Evolutionary conservation across 352 stramenopile species (phyloP).

Genomic region (Phytophthora boehmeriae): DNA sequence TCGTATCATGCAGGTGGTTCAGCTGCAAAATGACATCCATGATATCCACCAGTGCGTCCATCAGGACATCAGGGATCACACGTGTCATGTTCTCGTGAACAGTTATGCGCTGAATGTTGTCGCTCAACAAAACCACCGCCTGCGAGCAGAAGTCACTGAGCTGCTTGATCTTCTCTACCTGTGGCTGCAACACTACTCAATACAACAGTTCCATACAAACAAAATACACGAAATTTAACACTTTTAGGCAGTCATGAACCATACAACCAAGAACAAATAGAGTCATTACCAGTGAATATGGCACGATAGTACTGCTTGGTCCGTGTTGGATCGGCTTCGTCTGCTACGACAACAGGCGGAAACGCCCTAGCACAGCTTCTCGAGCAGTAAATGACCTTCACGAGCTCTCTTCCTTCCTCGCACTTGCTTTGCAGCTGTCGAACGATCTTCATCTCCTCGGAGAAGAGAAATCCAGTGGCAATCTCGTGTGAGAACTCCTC

Average conservation of each 20-base stretch:
- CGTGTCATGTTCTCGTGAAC: constrained; percentile 70
- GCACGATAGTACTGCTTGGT: constrained; percentile 52
- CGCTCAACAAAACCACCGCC: constrained; percentile 64
- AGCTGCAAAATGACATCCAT: constrained; percentile 71
- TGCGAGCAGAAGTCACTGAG: constrained; percentile 64
- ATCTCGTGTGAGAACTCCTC: constrained; percentile 60
- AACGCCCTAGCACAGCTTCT: constrained; percentile 64
- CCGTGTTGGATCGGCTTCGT: constrained; percentile 24
- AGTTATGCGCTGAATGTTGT: constrained; percentile 73
- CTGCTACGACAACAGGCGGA: constrained; percentile 28
- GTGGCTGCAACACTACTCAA: constrained; percentile 57
- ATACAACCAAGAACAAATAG: not conserved
- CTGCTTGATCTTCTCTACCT: constrained; percentile 59
- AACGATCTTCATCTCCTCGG: constrained; percentile 69
- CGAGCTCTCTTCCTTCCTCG: constrained; percentile 38
- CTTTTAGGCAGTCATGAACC: not conserved
- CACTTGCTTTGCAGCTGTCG: constrained; percentile 51
- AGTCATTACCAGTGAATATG: constrained; percentile 48
- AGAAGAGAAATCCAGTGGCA: constrained; percentile 50
- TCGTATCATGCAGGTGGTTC: constrained; percentile 71
- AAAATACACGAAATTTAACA: not conserved
- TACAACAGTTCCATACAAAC: not conserved
- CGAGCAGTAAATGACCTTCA: constrained; percentile 60
- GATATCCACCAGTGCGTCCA: constrained; percentile 63
- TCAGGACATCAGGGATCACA: constrained; percentile 63